phyloP scores from a whole-genome alignment of 2,329 filamentous ascomycete genomes.

The Lanzia echinophila region DNA sequence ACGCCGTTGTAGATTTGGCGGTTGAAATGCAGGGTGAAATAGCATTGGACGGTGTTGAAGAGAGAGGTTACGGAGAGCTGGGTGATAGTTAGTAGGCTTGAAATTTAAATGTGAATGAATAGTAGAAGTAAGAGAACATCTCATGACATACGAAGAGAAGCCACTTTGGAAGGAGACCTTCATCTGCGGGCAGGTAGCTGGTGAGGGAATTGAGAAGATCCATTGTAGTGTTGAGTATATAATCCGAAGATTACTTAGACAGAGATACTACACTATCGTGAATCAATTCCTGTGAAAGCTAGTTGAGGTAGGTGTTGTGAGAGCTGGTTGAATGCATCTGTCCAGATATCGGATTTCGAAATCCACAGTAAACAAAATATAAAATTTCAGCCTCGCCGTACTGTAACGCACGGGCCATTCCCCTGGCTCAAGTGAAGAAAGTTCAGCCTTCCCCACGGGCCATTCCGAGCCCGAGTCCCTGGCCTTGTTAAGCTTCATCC shows the following conservation, averaged over 20 bases:
- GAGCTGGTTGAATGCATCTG: too few species aligned
- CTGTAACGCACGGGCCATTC: too few species aligned
- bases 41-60: constrained; percentile 80
- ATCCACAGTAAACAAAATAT: too few species aligned
- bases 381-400: too few species aligned
- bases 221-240: not conserved
- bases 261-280: too few species aligned
- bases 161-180: constrained; percentile 56
- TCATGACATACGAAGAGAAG: constrained; percentile 49
- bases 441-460: not conserved
- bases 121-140: not conserved
- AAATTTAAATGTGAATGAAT: not conserved
- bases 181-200: constrained; percentile 27
- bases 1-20: constrained; percentile 76
- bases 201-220: constrained; percentile 17
- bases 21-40: constrained; percentile 72
- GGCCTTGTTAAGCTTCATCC: not conserved
- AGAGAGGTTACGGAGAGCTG: constrained; percentile 79
- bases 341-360: too few species aligned
- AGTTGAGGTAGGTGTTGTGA: too few species aligned
- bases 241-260: too few species aligned
- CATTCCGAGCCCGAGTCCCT: too few species aligned
- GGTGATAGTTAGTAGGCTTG: not conserved
- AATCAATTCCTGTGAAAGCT: too few species aligned
- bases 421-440: too few species aligned